A percentile compares a stretch with the other conserved stretches of the same genome.
These are phyloP conservation scores for Phaseolus coccineus DNA, from an alignment of 331 rosid genomes.

Conservation along the genomic window DNA sequence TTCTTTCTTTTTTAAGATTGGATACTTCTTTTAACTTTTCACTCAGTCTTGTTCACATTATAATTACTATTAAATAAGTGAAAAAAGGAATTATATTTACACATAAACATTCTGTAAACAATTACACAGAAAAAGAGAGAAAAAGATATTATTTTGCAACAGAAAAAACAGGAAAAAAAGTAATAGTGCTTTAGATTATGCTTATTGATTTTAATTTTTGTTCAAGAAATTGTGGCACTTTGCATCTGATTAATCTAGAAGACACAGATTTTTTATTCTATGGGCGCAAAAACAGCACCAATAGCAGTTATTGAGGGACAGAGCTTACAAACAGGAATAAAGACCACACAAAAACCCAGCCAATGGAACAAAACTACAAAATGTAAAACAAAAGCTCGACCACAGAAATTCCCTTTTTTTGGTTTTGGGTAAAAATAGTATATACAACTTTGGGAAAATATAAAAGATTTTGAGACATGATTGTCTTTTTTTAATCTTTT, in stretches of 20 bases:
- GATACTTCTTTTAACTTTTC: background rate
- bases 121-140: background rate
- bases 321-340: background rate
- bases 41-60: slow-evolving; percentile 1
- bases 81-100: background rate
- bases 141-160: too few relatives aligned
- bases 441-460: background rate
- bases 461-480: background rate
- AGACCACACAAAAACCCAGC: background rate
- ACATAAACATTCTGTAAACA: background rate
- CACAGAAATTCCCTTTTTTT: background rate
- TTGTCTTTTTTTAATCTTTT: background rate
- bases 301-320: background rate
- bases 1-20: background rate
- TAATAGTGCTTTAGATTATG: too few relatives aligned
- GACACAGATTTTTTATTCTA: background rate
- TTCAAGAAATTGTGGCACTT: background rate
- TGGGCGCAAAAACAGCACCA: slow-evolving; percentile 1
- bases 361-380: background rate
- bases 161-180: too few relatives aligned
- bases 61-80: background rate
- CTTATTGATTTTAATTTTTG: too few relatives aligned
- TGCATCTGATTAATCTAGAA: background rate
- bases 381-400: background rate
- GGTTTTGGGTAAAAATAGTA: background rate